Conservation (phyloP, 1,284 basidiomycete genomes). For the Hemileia vastatrix region DNA sequence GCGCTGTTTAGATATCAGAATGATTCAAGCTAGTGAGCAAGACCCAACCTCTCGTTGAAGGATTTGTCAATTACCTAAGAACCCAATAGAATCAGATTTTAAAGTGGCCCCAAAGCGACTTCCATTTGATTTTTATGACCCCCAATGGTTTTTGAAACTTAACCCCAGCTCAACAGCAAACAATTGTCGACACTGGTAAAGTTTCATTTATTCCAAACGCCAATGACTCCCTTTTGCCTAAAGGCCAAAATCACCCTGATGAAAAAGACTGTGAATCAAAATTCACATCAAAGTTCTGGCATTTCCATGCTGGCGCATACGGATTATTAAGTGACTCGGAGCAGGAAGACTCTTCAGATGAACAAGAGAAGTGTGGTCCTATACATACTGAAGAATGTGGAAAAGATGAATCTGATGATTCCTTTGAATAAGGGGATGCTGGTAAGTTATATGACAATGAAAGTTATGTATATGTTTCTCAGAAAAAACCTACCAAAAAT, state of each 20-base stretch:
- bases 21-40: neutral
- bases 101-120: conserved; percentile 2
- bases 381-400: too few species aligned
- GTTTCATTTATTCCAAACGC: conserved; percentile 3
- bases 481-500: too few species aligned
- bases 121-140: conserved; percentile 12
- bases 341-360: neutral
- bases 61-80: neutral
- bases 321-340: neutral
- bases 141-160: neutral
- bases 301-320: neutral
- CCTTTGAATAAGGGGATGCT: neutral
- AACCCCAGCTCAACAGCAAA: neutral
- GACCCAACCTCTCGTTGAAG: neutral
- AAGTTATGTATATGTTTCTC: too few species aligned
- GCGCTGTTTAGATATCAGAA: neutral
- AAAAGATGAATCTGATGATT: neutral
- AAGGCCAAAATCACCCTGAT: neutral
- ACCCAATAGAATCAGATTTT: neutral
- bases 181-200: neutral
- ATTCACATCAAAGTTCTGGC: conserved; percentile 11
- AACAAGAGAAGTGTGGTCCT: neutral
- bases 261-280: neutral
- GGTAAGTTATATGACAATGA: conserved; percentile 4
- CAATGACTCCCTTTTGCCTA: neutral